Percentiles rank a stretch among this genome's conserved stretches.
Conservation (phyloP, 345 rosid species). For the Sisymbrium altissimum region DNA sequence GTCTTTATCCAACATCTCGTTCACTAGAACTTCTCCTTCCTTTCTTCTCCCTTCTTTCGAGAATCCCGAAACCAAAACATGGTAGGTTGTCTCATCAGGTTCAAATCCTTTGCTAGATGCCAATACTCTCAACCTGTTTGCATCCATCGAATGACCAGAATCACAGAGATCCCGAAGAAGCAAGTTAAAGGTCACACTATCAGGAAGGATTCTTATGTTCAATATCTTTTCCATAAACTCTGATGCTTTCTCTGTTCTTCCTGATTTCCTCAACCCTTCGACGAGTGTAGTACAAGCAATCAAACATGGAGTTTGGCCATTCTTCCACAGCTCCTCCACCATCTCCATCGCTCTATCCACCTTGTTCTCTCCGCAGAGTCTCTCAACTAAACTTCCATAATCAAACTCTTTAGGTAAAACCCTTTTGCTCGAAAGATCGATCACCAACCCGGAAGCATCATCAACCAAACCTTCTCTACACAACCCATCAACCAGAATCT, state of each 20-base stretch:
- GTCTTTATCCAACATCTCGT: conserved; percentile 84
- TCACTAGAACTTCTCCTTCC: conserved; percentile 63
- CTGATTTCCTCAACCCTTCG: conserved; percentile 71
- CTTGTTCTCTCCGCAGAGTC: conserved; percentile 48
- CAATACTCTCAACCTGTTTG: conserved; percentile 59
- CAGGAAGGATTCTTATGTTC: conserved; percentile 52
- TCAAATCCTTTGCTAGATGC: conserved; percentile 64
- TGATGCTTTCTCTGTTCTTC: conserved; percentile 47
- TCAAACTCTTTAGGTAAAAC: conserved; percentile 63
- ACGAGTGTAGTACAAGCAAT: conserved; percentile 71
- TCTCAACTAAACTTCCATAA: conserved; percentile 52
- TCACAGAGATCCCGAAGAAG: conserved; percentile 69
- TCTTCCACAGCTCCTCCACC: conserved; percentile 59
- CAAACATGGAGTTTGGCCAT: conserved; percentile 55
- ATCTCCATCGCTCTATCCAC: conserved; percentile 51
- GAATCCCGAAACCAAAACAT: conserved; percentile 61
- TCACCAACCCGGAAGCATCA: conserved; percentile 59
- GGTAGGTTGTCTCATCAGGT: conserved; percentile 49
- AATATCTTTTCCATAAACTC: conserved; percentile 66
- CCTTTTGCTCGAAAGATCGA: conserved; percentile 52
- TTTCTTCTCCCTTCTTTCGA: conserved; percentile 48
- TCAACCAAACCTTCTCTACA: conserved; percentile 45
- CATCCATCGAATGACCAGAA: conserved; percentile 48
- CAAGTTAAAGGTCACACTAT: conserved; percentile 73
- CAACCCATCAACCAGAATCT: conserved; percentile 77